Percentiles rank a stretch among this genome's conserved stretches.
phyloP scores from a whole-genome alignment of 352 stramenopile genomes.

The Phytophthora syringae region DNA sequence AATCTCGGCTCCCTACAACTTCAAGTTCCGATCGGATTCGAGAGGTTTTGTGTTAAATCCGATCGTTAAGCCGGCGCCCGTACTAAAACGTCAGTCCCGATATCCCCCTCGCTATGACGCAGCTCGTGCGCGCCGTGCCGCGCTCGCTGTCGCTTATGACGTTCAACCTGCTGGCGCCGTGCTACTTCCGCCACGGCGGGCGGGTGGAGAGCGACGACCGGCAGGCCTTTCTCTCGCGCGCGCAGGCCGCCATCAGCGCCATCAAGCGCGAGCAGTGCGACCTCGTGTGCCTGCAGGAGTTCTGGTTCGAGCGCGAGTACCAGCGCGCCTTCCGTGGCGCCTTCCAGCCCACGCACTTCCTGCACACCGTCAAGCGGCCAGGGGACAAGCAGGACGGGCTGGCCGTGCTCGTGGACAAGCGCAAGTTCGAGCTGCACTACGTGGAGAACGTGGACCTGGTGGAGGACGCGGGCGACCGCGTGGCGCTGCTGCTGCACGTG shows the following conservation, averaged over 20 bases:
- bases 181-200: constrained; percentile 88
- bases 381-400: constrained; percentile 85
- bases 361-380: constrained; percentile 79
- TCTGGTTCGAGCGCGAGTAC: constrained; percentile 87
- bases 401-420: constrained; percentile 77
- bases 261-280: constrained; percentile 80
- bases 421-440: constrained; percentile 82
- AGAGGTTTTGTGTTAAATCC: no score
- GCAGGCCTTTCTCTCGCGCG: constrained; percentile 67
- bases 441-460: constrained; percentile 80
- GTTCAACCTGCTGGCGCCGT: constrained; percentile 89
- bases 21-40: no score
- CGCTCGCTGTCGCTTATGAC: constrained; percentile 80
- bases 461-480: constrained; percentile 78
- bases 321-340: constrained; percentile 65
- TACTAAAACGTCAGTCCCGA: constrained; percentile 16
- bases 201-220: constrained; percentile 71
- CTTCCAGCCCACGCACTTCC: constrained; percentile 69
- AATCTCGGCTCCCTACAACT: no score
- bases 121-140: constrained; percentile 27
- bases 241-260: constrained; percentile 70
- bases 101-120: neutral
- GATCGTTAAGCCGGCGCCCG: no score
- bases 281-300: constrained; percentile 87
- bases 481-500: constrained; percentile 85